These are phyloP conservation scores for Hansenula anomala DNA, from an alignment of 1,139 yeast species.

Conservation along the genomic window DNA sequence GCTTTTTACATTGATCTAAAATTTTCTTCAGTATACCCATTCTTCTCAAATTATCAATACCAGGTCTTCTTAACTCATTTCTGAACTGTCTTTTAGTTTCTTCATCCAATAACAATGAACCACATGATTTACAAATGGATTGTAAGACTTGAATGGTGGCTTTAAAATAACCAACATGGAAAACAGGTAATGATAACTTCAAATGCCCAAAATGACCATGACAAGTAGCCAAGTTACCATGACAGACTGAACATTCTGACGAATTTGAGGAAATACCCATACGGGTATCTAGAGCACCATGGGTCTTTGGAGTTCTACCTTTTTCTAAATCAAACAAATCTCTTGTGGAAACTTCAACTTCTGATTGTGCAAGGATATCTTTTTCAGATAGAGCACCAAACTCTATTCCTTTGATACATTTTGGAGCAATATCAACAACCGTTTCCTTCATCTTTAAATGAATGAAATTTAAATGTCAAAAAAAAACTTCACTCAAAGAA, in stretches of 20 bases:
- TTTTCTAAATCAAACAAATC: constrained; percentile 87
- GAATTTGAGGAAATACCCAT: constrained; percentile 94
- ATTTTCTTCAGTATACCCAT: constrained; percentile 83
- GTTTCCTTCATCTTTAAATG: constrained; percentile 28
- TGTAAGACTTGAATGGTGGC: constrained; percentile 86
- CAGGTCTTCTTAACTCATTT: constrained; percentile 78
- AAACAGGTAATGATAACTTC: constrained; percentile 88
- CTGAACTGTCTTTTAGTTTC: constrained; percentile 63
- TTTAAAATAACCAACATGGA: constrained; percentile 96
- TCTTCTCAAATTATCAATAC: constrained; percentile 83
- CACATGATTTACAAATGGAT: constrained; percentile 88
- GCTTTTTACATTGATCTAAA: constrained; percentile 91
- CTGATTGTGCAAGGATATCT: constrained; percentile 91
- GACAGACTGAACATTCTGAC: constrained; percentile 85
- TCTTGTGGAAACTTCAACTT: constrained; percentile 87
- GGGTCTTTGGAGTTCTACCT: constrained; percentile 72
- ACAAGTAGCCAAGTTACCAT: constrained; percentile 88
- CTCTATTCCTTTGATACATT: constrained; percentile 84
- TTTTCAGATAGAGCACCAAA: constrained; percentile 89
- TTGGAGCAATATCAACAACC: constrained; percentile 73
- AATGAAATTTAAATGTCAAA: neutral
- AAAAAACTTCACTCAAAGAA: neutral
- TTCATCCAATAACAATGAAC: constrained; percentile 72
- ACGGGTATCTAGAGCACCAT: constrained; percentile 86
- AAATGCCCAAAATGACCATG: constrained; percentile 99